Percentiles rank a stretch among this genome's conserved stretches.
Conservation (phyloP, 352 stramenopile genomes). For the Phytopythium mirpurense region DNA sequence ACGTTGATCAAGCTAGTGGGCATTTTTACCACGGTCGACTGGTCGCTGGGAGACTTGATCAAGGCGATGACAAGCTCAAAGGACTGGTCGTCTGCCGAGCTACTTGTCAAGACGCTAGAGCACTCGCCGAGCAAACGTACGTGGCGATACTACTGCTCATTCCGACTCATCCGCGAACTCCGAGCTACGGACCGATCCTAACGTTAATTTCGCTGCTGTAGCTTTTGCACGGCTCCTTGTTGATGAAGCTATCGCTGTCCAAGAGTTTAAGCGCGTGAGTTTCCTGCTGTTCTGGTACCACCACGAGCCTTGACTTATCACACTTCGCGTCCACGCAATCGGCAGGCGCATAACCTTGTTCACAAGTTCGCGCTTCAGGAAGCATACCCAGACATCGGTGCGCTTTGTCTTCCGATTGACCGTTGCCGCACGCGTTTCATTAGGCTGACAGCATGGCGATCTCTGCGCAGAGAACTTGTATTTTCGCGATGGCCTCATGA, state of each 20-base stretch:
- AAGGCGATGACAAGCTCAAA: constrained; percentile 40
- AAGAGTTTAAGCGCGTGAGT: constrained; percentile 58
- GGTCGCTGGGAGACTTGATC: constrained; percentile 35
- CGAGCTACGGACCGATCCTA: no score
- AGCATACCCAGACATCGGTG: constrained; percentile 56
- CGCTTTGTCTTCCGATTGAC: neutral
- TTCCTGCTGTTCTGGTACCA: no score
- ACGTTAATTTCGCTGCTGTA: constrained; percentile 7
- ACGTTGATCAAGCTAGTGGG: constrained; percentile 41
- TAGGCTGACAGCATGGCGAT: no score
- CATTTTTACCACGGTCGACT: constrained; percentile 27
- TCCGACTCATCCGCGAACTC: no score
- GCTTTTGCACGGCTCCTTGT: constrained; percentile 38
- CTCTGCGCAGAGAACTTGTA: constrained; percentile 39
- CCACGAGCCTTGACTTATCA: neutral
- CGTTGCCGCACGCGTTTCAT: neutral
- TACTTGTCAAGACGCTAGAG: constrained; percentile 40
- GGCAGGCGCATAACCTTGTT: constrained; percentile 54
- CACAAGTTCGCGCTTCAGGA: constrained; percentile 49
- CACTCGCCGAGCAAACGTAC: constrained; percentile 13
- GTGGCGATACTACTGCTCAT: neutral
- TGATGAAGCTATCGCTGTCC: constrained; percentile 42
- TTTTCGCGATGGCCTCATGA: constrained; percentile 51
- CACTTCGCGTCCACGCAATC: neutral
- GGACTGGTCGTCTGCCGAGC: constrained; percentile 55